Conservation (phyloP, 179 eudicot species). For the Drosera spatulata region DNA sequence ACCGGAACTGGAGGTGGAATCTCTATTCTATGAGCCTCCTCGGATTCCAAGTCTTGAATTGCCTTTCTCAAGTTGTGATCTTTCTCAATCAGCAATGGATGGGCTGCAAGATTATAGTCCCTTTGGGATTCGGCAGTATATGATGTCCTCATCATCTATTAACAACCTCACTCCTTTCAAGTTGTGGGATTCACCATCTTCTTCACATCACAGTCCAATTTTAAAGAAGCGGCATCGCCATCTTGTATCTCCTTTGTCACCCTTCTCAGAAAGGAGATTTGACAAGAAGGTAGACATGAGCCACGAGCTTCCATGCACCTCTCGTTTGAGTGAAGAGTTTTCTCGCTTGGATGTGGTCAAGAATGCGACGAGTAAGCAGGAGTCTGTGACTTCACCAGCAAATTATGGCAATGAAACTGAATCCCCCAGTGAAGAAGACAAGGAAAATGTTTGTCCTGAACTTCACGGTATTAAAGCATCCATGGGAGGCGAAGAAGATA, state of each 20-base stretch:
- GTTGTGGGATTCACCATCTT: conserved; percentile 83
- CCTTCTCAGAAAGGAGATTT: conserved; percentile 67
- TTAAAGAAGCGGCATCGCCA: conserved; percentile 87
- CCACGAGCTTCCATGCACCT: conserved; percentile 42
- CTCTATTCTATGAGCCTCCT: conserved; percentile 84
- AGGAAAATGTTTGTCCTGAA: conserved; percentile 33
- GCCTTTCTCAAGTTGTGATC: conserved; percentile 94
- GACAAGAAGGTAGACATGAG: conserved; percentile 51
- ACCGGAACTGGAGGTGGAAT: conserved; percentile 40
- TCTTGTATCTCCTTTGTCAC: conserved; percentile 81
- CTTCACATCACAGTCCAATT: conserved; percentile 81
- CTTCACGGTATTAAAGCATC: conserved; percentile 15
- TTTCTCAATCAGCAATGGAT: conserved; percentile 58
- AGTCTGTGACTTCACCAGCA: conserved; percentile 13
- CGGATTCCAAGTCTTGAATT: conserved; percentile 86
- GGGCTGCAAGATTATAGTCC: conserved; percentile 81
- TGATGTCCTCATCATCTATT: conserved; percentile 41
- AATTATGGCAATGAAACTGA: conserved; percentile 13
- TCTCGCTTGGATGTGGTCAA: conserved; percentile 64
- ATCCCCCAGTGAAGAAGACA: conserved; percentile 15
- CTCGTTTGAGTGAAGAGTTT: conserved; percentile 47
- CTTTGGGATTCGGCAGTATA: conserved; percentile 79
- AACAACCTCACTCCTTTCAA: conserved; percentile 58
- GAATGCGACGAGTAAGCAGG: conserved; percentile 27
- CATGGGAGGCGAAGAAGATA: conserved; percentile 15